Evolutionary conservation across 2,329 filamentous ascomycete species (phyloP), one percentile per base, ranked within the genome.

Genomic region (Emericellopsis cladophorae): DNA sequence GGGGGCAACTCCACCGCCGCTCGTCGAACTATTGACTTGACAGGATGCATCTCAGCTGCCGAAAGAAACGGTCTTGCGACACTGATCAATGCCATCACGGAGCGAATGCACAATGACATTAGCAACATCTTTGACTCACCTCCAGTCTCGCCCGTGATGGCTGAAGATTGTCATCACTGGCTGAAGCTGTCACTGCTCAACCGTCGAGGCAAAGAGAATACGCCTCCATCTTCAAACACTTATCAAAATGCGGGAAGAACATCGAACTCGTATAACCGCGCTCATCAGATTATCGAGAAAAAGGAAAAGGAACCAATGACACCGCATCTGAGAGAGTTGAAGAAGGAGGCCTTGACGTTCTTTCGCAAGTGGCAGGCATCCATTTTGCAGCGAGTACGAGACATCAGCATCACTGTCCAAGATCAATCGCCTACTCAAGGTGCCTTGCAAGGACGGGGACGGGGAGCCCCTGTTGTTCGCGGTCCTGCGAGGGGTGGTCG

Each of bases 351-450:
- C 2, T 56, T 93, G 5, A 63, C 70, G 7, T 79, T 81, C 54
- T 94, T 90, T 54, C 78, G 83, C 43, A 81, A 86, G 47, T 96
- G 90, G 90, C 76, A 85, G 51, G 70, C 76, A 6, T 67, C 68
- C 11, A 74, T 95, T 9, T 64, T 85, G 33, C 70, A 76, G 42
- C 75, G 88, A 12, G 65, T 94, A 21, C 75, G 78, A 15, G 81
- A 92, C 31, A 70, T 88, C 15, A 69, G 72, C 34, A 66, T 74
- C 45, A 68, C 64, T 40, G 26, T 29, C 12, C 26, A 29, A 29
- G 68, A 72, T 43, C 44, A 47, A 24, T 41, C 41, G 41, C 14
- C 44, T 21, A 29, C 39, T 45, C 38, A 49, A 49, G 51, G 52
- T 46, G 48, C 38, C 32, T 42, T 46, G 37, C 51, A 59, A 39